Percentiles rank a stretch among this genome's conserved stretches.
phyloP scores from a whole-genome alignment of 805 yeast species.

The Candida pini region DNA sequence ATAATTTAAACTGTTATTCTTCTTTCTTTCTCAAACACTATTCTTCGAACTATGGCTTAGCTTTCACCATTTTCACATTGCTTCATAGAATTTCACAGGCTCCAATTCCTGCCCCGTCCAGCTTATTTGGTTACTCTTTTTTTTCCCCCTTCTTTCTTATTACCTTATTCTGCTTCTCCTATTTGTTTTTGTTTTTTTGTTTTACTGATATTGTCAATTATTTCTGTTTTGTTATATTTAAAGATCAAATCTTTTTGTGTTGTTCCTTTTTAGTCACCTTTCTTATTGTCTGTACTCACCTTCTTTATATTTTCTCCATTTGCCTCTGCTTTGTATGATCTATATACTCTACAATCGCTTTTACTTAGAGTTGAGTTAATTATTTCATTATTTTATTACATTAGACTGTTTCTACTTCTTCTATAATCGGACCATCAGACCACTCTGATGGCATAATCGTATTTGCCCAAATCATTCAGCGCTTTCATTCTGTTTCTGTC shows the following conservation, averaged over 20 bases:
- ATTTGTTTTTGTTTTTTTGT: not conserved
- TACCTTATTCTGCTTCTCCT: not conserved
- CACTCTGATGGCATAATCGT: no score
- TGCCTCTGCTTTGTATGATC: not conserved
- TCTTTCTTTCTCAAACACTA: slow-evolving; percentile 1
- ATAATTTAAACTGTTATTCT: no score
- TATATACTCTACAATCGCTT: no score
- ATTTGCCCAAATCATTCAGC: no score
- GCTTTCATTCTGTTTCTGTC: slow-evolving; percentile 5
- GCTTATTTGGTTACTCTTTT: slow-evolving; percentile 1
- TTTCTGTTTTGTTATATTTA: not conserved
- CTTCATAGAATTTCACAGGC: no score
- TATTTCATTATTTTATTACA: not conserved
- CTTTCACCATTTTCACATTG: no score
- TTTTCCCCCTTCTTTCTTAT: slow-evolving; percentile 1
- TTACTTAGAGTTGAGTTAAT: not conserved
- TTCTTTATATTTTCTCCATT: not conserved
- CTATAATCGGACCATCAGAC: not conserved
- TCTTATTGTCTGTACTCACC: not conserved
- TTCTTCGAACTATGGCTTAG: no score
- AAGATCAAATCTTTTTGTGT: not conserved
- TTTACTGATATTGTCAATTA: not conserved
- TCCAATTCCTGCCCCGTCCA: no score
- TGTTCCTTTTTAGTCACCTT: not conserved
- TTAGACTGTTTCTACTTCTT: not conserved